Evolutionary conservation across 768 basidiomycete genomes (phyloP).

Genomic region (Xanthoconium purpureum): DNA sequence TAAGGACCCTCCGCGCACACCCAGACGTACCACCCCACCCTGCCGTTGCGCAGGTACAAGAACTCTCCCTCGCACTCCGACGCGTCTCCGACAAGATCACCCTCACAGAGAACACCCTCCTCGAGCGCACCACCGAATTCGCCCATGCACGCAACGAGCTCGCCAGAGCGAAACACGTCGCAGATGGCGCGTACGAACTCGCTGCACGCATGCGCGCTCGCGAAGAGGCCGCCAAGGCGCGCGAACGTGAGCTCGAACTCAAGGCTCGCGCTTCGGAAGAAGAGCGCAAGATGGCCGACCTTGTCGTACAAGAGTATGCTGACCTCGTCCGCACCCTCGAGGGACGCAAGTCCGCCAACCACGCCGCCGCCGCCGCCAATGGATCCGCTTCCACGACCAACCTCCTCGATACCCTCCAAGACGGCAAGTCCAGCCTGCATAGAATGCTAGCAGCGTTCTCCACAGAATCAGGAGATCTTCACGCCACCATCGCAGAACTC

Average conservation of each 20-base stretch:
- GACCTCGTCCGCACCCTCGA: slow-evolving; percentile 68
- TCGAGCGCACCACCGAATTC: slow-evolving; percentile 48
- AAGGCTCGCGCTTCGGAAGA: slow-evolving; percentile 51
- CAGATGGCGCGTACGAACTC: slow-evolving; percentile 54
- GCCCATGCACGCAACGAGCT: slow-evolving; percentile 42
- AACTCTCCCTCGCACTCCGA: slow-evolving; percentile 68
- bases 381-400: slow-evolving; percentile 19
- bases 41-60: slow-evolving; percentile 38
- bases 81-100: slow-evolving; percentile 66
- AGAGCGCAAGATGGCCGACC: slow-evolving; percentile 57
- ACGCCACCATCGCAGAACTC: slow-evolving; percentile 41
- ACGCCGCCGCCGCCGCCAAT: background rate
- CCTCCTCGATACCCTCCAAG: slow-evolving; percentile 40
- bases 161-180: slow-evolving; percentile 37
- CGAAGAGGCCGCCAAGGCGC: slow-evolving; percentile 49
- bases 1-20: slow-evolving; percentile 50
- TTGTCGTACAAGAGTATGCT: slow-evolving; percentile 70
- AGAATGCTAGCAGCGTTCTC: slow-evolving; percentile 49
- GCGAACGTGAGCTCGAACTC: slow-evolving; percentile 49
- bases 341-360: slow-evolving; percentile 34
- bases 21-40: slow-evolving; percentile 44
- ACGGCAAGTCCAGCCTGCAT: slow-evolving; percentile 49
- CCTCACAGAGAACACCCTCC: slow-evolving; percentile 54
- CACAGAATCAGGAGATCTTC: slow-evolving; percentile 43
- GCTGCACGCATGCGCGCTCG: slow-evolving; percentile 51